Percentiles rank a stretch among this genome's conserved stretches.
Conservation (phyloP, 73 alveolate genomes). For the Uronychia setigera region DNA sequence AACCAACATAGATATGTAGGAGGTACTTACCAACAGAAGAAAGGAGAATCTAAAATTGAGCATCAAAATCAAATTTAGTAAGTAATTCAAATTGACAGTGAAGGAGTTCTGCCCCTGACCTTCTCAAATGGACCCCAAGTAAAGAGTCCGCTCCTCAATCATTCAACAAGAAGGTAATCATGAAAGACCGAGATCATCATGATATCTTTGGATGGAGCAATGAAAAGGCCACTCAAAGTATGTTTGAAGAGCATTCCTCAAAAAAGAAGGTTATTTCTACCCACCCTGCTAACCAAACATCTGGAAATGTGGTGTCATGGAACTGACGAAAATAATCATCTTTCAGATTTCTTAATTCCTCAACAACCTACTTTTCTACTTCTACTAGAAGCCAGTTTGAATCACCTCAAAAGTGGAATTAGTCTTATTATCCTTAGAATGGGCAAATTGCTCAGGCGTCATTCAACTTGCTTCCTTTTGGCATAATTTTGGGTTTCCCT, state of each 20-base stretch:
- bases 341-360: neutral
- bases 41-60: slow-evolving; percentile 23
- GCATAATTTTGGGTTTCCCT: neutral
- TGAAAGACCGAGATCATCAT: neutral
- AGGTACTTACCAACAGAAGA: slow-evolving; percentile 36
- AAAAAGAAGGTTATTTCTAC: neutral
- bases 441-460: neutral
- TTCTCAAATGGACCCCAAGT: neutral
- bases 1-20: slow-evolving; percentile 23
- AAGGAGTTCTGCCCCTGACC: neutral
- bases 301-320: slow-evolving; percentile 1
- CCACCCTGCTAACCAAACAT: neutral
- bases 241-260: neutral
- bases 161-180: neutral
- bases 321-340: neutral
- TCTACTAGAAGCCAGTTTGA: too few species aligned
- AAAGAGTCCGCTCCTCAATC: neutral
- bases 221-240: neutral
- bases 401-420: too few species aligned
- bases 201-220: neutral
- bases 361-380: neutral
- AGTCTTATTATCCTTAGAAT: too few species aligned
- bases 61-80: neutral
- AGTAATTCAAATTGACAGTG: neutral
- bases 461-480: neutral